These are phyloP conservation scores for Fusarium longipes DNA, from an alignment of 2,329 filamentous ascomycete genomes.

Conservation along the genomic window DNA sequence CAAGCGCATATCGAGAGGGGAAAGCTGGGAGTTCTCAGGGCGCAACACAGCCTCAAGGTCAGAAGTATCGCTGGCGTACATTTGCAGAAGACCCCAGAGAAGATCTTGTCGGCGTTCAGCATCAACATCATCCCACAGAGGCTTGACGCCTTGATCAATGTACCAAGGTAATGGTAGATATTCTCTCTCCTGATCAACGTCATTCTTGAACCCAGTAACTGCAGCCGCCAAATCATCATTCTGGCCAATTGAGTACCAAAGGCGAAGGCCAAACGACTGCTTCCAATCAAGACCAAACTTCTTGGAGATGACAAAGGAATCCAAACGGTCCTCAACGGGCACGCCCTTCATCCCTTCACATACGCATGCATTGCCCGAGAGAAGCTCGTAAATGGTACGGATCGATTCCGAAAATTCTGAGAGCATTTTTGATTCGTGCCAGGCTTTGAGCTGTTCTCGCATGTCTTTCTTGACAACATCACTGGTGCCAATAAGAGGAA, in stretches of 20 bases:
- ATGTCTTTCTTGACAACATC: slow-evolving; percentile 78
- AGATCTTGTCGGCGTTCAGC: slow-evolving; percentile 76
- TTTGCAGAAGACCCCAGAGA: slow-evolving; percentile 86
- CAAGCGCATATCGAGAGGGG: slow-evolving; percentile 78
- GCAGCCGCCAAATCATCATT: slow-evolving; percentile 78
- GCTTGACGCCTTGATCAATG: slow-evolving; percentile 66
- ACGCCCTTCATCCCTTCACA: slow-evolving; percentile 80
- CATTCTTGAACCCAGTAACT: slow-evolving; percentile 77
- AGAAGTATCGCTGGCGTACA: slow-evolving; percentile 73
- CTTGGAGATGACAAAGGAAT: slow-evolving; percentile 83
- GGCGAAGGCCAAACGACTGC: slow-evolving; percentile 87
- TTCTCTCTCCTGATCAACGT: slow-evolving; percentile 78
- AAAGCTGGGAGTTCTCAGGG: slow-evolving; percentile 80
- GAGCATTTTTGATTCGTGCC: slow-evolving; percentile 84
- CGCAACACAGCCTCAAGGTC: slow-evolving; percentile 77
- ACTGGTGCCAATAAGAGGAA: slow-evolving; percentile 84
- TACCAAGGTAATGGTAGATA: slow-evolving; percentile 80
- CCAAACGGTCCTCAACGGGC: slow-evolving; percentile 81
- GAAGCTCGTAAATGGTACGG: slow-evolving; percentile 87
- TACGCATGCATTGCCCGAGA: slow-evolving; percentile 87
- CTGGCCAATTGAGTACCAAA: slow-evolving; percentile 85
- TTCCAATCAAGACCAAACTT: slow-evolving; percentile 92
- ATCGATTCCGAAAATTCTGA: slow-evolving; percentile 88
- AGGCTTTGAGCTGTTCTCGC: slow-evolving; percentile 81
- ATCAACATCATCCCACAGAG: slow-evolving; percentile 70